Percentiles rank a stretch among this genome's conserved stretches.
Conservation (phyloP, 129 eudicot genomes). For the Calendula officinalis region DNA sequence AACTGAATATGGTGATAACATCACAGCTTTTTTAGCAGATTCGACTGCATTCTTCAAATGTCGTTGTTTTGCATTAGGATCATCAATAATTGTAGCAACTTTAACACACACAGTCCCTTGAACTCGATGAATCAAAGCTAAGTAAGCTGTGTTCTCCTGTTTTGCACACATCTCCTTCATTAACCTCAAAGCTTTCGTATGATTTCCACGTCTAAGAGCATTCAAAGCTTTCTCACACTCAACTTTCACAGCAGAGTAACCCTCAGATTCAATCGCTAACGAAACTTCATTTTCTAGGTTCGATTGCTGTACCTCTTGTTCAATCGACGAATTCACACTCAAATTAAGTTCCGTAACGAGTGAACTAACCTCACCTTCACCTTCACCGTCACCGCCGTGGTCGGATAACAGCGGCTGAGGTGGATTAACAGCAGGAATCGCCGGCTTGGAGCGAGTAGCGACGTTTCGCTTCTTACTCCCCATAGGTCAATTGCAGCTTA, state of each 20-base stretch:
- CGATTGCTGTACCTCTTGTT: slow-evolving; percentile 7
- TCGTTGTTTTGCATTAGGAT: slow-evolving; percentile 55
- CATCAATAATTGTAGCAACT: slow-evolving; percentile 63
- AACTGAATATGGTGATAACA: slow-evolving; percentile 63
- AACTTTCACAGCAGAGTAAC: slow-evolving; percentile 42
- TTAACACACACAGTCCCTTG: slow-evolving; percentile 78
- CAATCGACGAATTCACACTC: slow-evolving; percentile 18
- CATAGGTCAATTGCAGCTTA: slow-evolving; percentile 40
- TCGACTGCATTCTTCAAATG: slow-evolving; percentile 70
- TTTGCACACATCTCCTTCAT: slow-evolving; percentile 75
- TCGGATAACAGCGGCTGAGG: slow-evolving; percentile 13
- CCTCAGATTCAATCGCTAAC: slow-evolving; percentile 35
- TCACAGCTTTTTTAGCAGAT: slow-evolving; percentile 61
- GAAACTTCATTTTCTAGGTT: slow-evolving; percentile 30
- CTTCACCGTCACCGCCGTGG: slow-evolving; percentile 21
- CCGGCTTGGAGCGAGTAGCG: slow-evolving; percentile 61
- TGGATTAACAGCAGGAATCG: slow-evolving; percentile 26
- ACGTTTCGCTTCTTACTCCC: slow-evolving; percentile 80
- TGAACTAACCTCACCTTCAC: slow-evolving; percentile 18
- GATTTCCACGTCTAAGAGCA: slow-evolving; percentile 70
- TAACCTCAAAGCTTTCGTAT: slow-evolving; percentile 71
- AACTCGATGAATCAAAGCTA: slow-evolving; percentile 62
- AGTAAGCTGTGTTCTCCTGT: slow-evolving; percentile 41
- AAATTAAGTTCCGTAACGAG: slow-evolving; percentile 19
- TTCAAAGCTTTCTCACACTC: slow-evolving; percentile 85